A percentile compares a stretch with the other conserved stretches of the same genome.
Evolutionary conservation across 345 rosid species (phyloP).

Genomic region (Litchi chinensis): DNA sequence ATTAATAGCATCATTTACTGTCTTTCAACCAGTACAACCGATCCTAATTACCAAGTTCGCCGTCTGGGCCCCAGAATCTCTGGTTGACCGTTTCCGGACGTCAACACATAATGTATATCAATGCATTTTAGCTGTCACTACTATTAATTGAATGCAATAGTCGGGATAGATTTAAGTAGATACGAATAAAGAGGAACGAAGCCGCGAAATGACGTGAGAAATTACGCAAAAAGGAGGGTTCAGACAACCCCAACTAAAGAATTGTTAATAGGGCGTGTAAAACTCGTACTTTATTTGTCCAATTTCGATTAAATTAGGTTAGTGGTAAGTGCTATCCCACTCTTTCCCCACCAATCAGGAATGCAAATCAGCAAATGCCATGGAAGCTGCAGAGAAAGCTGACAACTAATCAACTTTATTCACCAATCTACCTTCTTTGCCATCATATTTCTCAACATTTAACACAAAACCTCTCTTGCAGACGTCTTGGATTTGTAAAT

Average conservation of each 20-base stretch:
- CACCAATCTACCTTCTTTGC: background rate
- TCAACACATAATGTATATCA: no score
- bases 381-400: background rate
- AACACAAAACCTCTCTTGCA: background rate
- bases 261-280: background rate
- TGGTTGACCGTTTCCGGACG: no score
- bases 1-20: no score
- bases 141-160: no score
- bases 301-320: background rate
- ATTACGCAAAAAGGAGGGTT: slow-evolving; percentile 19
- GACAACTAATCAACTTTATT: slow-evolving; percentile 2
- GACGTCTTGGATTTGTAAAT: background rate
- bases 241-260: background rate
- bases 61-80: no score
- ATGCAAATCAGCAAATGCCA: background rate
- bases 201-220: slow-evolving; percentile 6
- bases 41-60: no score
- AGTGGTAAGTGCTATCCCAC: slow-evolving; percentile 25
- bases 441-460: background rate
- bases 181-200: background rate
- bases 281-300: background rate
- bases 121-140: no score
- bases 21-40: no score
- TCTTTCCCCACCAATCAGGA: slow-evolving; percentile 26
- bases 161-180: no score